These are phyloP conservation scores for Phialophora expanda DNA, from an alignment of 2,329 filamentous ascomycete genomes.

Conservation along the genomic window DNA sequence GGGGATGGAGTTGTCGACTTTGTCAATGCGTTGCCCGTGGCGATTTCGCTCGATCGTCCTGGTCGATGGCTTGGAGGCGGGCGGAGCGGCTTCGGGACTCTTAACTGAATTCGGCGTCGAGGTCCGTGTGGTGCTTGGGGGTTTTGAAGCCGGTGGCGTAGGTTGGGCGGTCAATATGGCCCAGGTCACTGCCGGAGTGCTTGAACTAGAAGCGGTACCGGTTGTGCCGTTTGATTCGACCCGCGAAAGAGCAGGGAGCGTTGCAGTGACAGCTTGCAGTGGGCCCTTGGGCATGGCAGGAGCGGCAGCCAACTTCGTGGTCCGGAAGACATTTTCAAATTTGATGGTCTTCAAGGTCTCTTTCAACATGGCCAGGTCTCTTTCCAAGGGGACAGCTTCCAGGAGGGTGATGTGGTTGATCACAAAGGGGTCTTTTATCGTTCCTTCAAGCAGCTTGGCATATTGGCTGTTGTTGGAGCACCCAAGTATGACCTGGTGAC, in stretches of 20 bases:
- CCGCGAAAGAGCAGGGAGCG: slow-evolving; percentile 44
- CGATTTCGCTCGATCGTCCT: slow-evolving; percentile 61
- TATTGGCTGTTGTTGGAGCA: slow-evolving; percentile 64
- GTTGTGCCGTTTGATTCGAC: slow-evolving; percentile 49
- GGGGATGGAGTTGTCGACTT: slow-evolving; percentile 55
- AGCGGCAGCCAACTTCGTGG: slow-evolving; percentile 39
- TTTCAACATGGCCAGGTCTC: slow-evolving; percentile 57
- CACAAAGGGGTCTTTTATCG: slow-evolving; percentile 52
- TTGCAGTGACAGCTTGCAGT: slow-evolving; percentile 39
- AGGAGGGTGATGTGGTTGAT: slow-evolving; percentile 60
- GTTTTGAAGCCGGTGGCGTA: slow-evolving; percentile 30
- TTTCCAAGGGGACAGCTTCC: slow-evolving; percentile 62
- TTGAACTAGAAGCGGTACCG: slow-evolving; percentile 45
- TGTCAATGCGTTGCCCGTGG: slow-evolving; percentile 64
- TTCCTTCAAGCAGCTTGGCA: slow-evolving; percentile 58
- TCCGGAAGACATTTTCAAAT: slow-evolving; percentile 60
- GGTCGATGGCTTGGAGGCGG: slow-evolving; percentile 47
- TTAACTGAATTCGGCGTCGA: slow-evolving; percentile 45
- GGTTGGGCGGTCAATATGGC: slow-evolving; percentile 44
- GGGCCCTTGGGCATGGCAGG: slow-evolving; percentile 38
- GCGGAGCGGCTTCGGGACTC: slow-evolving; percentile 48
- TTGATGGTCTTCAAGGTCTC: slow-evolving; percentile 55
- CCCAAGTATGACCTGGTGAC: slow-evolving; percentile 65
- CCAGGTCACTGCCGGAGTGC: slow-evolving; percentile 43
- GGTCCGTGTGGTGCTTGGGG: slow-evolving; percentile 30